Conservation (phyloP, 345 rosid genomes). For the rapeseed (Brassica napus) region DNA sequence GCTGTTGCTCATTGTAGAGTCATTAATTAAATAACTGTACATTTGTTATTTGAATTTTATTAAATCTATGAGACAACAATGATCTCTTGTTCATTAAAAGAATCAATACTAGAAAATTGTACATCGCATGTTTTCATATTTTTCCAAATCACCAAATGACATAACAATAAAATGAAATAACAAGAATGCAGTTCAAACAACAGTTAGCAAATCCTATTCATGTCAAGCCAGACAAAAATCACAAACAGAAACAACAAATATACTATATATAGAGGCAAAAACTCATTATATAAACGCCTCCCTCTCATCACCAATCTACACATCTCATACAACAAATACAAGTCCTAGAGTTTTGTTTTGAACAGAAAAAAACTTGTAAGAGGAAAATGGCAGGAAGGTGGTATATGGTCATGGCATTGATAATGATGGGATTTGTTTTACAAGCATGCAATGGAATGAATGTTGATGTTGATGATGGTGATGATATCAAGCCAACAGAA, state of each 20-base stretch:
- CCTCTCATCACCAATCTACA: neutral
- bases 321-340: neutral
- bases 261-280: conserved; percentile 16
- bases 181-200: neutral
- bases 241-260: neutral
- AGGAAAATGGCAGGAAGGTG: conserved; percentile 26
- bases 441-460: conserved; percentile 28
- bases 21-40: no score
- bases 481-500: neutral
- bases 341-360: neutral
- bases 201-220: neutral
- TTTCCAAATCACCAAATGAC: neutral
- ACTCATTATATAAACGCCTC: neutral
- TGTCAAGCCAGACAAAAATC: neutral
- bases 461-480: neutral
- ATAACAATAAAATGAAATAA: neutral
- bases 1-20: no score
- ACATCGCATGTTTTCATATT: neutral
- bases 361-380: neutral
- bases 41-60: no score
- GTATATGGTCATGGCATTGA: conserved; percentile 17
- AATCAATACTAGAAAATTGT: neutral
- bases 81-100: neutral
- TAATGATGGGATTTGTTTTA: conserved; percentile 23
- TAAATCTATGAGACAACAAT: neutral